A percentile compares a stretch with the other conserved stretches of the same genome.
Evolutionary conservation across 2,329 filamentous ascomycete genomes (phyloP).

Genomic region (Aspergillus novofumigatus): DNA sequence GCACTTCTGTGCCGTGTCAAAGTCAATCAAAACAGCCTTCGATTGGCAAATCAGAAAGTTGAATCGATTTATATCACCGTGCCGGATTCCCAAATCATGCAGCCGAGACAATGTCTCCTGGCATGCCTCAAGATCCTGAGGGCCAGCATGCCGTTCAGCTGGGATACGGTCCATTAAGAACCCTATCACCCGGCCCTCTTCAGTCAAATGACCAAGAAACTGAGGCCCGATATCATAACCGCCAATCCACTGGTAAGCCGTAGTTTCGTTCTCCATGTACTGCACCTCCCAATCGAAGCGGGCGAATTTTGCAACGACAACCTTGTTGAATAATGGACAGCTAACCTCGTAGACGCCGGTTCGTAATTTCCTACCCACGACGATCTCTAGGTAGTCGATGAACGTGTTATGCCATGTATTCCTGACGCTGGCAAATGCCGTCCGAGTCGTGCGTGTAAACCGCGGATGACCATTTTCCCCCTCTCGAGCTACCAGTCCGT

Average conservation of each 20-base stretch:
- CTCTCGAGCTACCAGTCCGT: conserved; percentile 20
- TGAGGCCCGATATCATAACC: conserved; percentile 32
- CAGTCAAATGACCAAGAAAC: conserved; percentile 39
- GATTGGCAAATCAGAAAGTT: conserved; percentile 22
- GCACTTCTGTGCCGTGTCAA: conserved; percentile 24
- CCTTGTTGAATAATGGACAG: conserved; percentile 10
- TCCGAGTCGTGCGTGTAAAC: conserved; percentile 15
- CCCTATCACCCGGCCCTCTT: conserved; percentile 38
- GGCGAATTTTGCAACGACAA: conserved; percentile 35
- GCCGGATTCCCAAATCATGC: conserved; percentile 22
- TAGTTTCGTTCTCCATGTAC: conserved; percentile 34
- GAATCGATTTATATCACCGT: conserved; percentile 27
- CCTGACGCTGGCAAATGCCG: conserved; percentile 16
- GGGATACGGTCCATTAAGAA: conserved; percentile 34
- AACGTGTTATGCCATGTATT: conserved; percentile 21
- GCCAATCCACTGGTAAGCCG: conserved; percentile 36
- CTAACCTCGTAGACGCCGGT: conserved; percentile 23
- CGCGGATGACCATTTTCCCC: conserved; percentile 11
- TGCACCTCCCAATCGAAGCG: conserved; percentile 37
- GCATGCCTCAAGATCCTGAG: conserved; percentile 19
- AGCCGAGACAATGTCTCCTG: conserved; percentile 17
- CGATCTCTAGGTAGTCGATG: conserved; percentile 20
- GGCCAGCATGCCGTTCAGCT: conserved; percentile 20
- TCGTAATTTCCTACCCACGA: conserved; percentile 16
- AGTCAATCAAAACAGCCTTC: conserved; percentile 24